Conservation (phyloP, 345 rosid species). For the Citrus hindsii region DNA sequence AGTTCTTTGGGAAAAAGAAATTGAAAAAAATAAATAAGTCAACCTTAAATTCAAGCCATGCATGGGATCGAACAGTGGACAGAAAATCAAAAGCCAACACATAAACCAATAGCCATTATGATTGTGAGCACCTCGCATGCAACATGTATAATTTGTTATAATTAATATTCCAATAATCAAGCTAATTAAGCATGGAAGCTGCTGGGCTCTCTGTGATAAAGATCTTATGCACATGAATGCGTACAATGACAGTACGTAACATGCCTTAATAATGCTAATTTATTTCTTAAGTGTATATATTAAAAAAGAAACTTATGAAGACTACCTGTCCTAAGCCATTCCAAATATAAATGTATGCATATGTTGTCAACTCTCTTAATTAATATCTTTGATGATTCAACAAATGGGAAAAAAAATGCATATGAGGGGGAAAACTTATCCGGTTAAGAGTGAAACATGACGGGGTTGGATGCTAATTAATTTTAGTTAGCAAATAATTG, state of each 20-base stretch:
- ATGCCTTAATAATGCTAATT: background rate
- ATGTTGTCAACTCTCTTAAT: background rate
- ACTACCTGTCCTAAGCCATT: background rate
- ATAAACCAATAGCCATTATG: background rate
- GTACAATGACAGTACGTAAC: background rate
- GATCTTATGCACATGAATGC: background rate
- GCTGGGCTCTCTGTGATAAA: background rate
- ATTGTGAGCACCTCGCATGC: background rate
- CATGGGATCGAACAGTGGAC: background rate
- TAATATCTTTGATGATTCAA: background rate
- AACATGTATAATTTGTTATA: background rate
- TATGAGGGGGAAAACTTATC: background rate
- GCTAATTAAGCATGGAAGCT: conserved; percentile 5
- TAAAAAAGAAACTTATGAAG: background rate
- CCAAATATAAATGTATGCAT: background rate
- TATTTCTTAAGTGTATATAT: background rate
- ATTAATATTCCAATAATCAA: background rate
- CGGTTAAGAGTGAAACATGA: background rate
- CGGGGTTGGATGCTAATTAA: background rate
- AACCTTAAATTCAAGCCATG: background rate
- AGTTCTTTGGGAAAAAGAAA: background rate
- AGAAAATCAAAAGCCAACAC: background rate
- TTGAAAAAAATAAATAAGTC: background rate
- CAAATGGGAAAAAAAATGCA: background rate
- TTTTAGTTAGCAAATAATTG: too few species aligned